phyloP scores from a whole-genome alignment of 75 land plant genomes.

The Chamaecyparis obtusa region DNA sequence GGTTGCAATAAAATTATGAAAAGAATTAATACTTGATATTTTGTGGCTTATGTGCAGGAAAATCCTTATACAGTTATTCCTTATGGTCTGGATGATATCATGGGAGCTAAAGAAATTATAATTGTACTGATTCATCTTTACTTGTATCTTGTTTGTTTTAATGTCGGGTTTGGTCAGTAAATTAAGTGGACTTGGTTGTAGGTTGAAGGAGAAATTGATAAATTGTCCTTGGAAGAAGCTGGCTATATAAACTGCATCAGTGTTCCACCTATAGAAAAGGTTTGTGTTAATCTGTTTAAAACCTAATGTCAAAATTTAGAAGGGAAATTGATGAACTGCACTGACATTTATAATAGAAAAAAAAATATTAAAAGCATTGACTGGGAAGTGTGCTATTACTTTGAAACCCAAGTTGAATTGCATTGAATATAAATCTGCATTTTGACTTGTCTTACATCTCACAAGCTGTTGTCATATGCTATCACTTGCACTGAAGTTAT shows the following conservation, averaged over 20 bases:
- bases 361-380: background rate
- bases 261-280: constrained; percentile 68
- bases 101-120: constrained; percentile 60
- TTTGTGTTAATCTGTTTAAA: constrained; percentile 5
- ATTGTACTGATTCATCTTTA: constrained; percentile 50
- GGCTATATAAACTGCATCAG: constrained; percentile 90
- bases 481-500: background rate
- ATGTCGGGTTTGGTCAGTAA: background rate
- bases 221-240: constrained; percentile 96
- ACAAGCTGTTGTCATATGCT: background rate
- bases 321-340: background rate
- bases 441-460: background rate
- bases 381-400: background rate
- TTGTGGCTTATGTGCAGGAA: constrained; percentile 38
- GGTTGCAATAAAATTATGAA: background rate
- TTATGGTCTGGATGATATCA: constrained; percentile 95
- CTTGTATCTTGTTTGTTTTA: constrained; percentile 9
- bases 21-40: background rate
- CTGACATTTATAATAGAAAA: background rate
- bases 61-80: constrained; percentile 55
- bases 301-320: background rate
- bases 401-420: background rate
- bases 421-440: background rate
- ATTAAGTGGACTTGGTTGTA: constrained; percentile 1
- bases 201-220: constrained; percentile 99